These are phyloP conservation scores for Yamadazyma blattariae DNA, from an alignment of 1,139 yeast genomes.

Conservation along the genomic window DNA sequence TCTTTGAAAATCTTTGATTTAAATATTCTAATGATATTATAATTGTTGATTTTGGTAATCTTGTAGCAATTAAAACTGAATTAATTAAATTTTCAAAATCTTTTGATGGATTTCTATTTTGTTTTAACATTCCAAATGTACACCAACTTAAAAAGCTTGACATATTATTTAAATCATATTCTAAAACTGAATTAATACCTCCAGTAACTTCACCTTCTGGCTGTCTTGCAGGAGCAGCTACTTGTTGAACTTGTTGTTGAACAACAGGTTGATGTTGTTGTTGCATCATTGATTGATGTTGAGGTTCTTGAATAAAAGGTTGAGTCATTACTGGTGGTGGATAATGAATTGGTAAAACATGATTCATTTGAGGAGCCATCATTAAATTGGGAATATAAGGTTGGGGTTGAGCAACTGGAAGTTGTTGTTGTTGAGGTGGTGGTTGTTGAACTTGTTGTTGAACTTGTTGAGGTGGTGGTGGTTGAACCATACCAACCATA, in stretches of 20 bases:
- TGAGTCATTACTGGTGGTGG: not conserved
- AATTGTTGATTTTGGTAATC: constrained; percentile 81
- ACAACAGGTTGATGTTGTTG: not conserved
- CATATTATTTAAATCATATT: constrained; percentile 76
- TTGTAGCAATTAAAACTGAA: constrained; percentile 81
- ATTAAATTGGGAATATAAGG: constrained; percentile 1
- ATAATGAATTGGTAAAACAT: constrained; percentile 3
- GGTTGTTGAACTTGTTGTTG: not conserved
- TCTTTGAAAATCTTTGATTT: constrained; percentile 40
- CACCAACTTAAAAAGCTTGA: constrained; percentile 70
- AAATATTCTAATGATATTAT: constrained; percentile 77
- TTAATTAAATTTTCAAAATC: constrained; percentile 60
- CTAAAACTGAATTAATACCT: constrained; percentile 75
- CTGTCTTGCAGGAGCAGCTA: not conserved
- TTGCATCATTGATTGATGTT: not conserved
- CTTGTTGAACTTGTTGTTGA: constrained; percentile 1
- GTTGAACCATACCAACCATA: constrained; percentile 17
- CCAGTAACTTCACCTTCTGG: constrained; percentile 33
- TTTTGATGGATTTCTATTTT: constrained; percentile 46
- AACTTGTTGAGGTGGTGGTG: constrained; percentile 12
- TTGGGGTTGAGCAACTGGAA: not conserved
- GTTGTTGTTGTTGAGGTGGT: not conserved
- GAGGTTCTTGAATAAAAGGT: not conserved
- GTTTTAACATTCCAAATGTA: constrained; percentile 59
- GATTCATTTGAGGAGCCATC: constrained; percentile 8